phyloP scores from a whole-genome alignment of 2,329 filamentous ascomycete genomes.

The Helicocarpus griseus region DNA sequence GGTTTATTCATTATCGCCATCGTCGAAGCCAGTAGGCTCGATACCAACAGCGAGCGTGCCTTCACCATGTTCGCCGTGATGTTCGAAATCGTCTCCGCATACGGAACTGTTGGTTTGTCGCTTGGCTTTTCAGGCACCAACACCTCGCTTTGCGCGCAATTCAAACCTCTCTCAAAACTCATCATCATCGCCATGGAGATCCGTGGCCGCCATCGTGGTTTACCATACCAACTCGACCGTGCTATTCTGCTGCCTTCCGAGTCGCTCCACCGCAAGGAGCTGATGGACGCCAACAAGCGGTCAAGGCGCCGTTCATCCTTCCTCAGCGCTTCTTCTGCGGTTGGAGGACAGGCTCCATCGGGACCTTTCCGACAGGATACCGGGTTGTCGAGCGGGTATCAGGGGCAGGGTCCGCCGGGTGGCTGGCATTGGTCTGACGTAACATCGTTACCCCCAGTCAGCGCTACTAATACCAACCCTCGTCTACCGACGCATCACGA shows the following conservation, averaged over 20 bases:
- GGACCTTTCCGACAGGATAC: background rate
- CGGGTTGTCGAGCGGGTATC: slow-evolving; percentile 5
- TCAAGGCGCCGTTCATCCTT: slow-evolving; percentile 30
- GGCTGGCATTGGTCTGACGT: background rate
- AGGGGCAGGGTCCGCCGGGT: background rate
- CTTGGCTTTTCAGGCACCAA: slow-evolving; percentile 70
- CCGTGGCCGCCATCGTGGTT: slow-evolving; percentile 54
- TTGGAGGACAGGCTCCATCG: background rate
- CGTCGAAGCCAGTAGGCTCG: slow-evolving; percentile 65
- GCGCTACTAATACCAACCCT: background rate
- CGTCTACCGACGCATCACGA: background rate
- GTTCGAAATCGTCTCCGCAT: slow-evolving; percentile 83
- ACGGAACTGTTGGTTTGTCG: slow-evolving; percentile 87
- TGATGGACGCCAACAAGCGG: slow-evolving; percentile 40
- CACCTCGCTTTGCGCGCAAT: slow-evolving; percentile 73
- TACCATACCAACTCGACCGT: slow-evolving; percentile 58
- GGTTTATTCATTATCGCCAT: slow-evolving; percentile 90
- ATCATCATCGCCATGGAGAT: slow-evolving; percentile 59
- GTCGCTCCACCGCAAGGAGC: slow-evolving; percentile 52
- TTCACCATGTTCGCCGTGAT: slow-evolving; percentile 62
- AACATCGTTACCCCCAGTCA: background rate
- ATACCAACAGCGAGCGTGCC: slow-evolving; percentile 46
- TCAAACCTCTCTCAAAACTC: slow-evolving; percentile 59
- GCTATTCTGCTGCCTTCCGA: slow-evolving; percentile 61
- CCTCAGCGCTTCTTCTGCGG: slow-evolving; percentile 16